phyloP scores from a whole-genome alignment of 352 stramenopile species.

The Phytophthora capsici region DNA sequence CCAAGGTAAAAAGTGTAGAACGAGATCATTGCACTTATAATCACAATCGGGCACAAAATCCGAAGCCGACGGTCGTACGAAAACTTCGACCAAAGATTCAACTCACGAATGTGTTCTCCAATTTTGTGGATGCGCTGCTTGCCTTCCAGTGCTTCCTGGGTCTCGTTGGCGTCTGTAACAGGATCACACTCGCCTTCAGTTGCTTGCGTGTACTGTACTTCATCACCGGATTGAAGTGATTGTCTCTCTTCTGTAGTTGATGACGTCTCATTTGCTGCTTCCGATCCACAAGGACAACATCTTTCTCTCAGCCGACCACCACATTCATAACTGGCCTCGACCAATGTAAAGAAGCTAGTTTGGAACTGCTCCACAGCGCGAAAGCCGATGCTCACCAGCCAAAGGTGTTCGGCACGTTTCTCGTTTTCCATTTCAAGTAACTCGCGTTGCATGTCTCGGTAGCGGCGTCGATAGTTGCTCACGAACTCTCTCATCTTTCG shows the following conservation, averaged over 20 bases:
- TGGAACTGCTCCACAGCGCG: conserved; percentile 76
- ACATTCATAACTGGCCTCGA: conserved; percentile 47
- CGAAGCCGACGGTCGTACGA: conserved; percentile 68
- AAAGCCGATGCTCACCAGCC: conserved; percentile 87
- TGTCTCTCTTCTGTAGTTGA: conserved; percentile 32
- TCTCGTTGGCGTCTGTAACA: conserved; percentile 60
- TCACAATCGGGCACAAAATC: conserved; percentile 72
- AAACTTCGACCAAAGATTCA: conserved; percentile 84
- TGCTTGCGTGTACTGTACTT: conserved; percentile 17
- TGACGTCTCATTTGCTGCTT: conserved; percentile 5
- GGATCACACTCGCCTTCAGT: conserved; percentile 28
- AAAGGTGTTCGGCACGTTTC: conserved; percentile 84
- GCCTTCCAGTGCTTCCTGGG: conserved; percentile 63
- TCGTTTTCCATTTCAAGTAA: conserved; percentile 81
- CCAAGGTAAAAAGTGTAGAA: conserved; percentile 82
- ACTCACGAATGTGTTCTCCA: conserved; percentile 48
- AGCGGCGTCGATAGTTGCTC: conserved; percentile 83
- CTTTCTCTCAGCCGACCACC: conserved; percentile 17
- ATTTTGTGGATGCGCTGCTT: conserved; percentile 59
- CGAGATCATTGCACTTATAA: conserved; percentile 84
- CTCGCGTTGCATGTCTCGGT: conserved; percentile 76
- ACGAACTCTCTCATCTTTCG: conserved; percentile 90
- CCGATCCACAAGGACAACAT: conserved; percentile 13
- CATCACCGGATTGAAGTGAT: conserved; percentile 26
- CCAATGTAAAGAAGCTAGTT: conserved; percentile 63